Evolutionary conservation across 441 rosid genomes (phyloP).

Genomic region (Biscutella laevigata): DNA sequence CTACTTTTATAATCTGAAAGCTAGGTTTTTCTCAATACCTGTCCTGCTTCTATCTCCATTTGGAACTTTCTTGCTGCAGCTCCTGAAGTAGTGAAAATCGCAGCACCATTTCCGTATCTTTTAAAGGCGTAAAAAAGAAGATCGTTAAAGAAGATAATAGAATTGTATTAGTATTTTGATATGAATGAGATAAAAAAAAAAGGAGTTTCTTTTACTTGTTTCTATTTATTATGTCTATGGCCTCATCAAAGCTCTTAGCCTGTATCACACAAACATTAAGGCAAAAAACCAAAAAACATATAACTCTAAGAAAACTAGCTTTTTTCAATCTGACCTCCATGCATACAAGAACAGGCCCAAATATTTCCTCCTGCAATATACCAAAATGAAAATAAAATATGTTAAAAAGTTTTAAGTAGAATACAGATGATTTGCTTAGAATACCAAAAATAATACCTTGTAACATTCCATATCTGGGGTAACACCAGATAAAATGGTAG

Average conservation of each 20-base stretch:
- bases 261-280: conserved; percentile 21
- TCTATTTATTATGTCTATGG: conserved; percentile 62
- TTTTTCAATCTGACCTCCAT: conserved; percentile 47
- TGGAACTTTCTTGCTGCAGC: conserved; percentile 86
- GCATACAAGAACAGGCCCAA: conserved; percentile 92
- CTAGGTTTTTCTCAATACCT: conserved; percentile 45
- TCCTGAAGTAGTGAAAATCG: conserved; percentile 77
- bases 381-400: conserved; percentile 1
- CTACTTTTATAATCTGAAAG: no score
- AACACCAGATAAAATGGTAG: conserved; percentile 75
- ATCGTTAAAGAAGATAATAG: background rate
- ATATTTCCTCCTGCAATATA: conserved; percentile 78
- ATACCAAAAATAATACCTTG: conserved; percentile 43
- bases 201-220: conserved; percentile 73
- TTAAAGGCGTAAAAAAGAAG: background rate
- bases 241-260: conserved; percentile 82
- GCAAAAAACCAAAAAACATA: background rate
- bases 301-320: background rate
- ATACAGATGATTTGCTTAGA: background rate
- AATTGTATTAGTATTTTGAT: background rate
- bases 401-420: background rate
- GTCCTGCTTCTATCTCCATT: conserved; percentile 82
- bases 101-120: conserved; percentile 89
- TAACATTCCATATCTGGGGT: conserved; percentile 87
- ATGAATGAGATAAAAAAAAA: background rate